phyloP scores from a whole-genome alignment of 306 rosid species.

The Spatholobus suberectus region DNA sequence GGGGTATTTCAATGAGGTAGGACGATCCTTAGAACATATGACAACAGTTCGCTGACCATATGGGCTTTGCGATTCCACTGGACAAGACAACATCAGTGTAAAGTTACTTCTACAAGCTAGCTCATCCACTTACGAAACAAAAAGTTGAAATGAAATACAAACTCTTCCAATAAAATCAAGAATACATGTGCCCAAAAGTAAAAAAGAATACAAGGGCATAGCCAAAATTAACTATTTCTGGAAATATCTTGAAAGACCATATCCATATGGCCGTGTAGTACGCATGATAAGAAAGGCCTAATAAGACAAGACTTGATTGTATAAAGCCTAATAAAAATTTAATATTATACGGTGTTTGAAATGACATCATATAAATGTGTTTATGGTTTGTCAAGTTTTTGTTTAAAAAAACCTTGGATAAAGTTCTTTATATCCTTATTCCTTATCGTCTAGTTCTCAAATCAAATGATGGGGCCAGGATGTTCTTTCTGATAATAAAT shows the following conservation, averaged over 20 bases:
- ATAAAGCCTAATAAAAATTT: neutral
- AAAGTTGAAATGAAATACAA: neutral
- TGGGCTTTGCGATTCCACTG: slow-evolving; percentile 90
- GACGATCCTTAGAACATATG: slow-evolving; percentile 65
- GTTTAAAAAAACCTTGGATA: neutral
- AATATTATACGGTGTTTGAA: neutral
- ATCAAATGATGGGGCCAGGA: neutral
- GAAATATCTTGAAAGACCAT: slow-evolving; percentile 1
- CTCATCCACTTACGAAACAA: slow-evolving; percentile 16
- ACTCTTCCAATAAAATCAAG: slow-evolving; percentile 10
- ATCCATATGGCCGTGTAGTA: slow-evolving; percentile 17
- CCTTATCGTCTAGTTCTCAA: neutral
- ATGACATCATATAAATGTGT: neutral
- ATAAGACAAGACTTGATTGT: no score
- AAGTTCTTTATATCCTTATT: neutral
- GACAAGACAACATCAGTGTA: slow-evolving; percentile 26
- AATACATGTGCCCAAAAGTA: neutral
- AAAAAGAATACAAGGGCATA: neutral
- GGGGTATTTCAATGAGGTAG: slow-evolving; percentile 81
- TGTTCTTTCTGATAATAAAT: neutral
- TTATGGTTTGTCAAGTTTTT: neutral
- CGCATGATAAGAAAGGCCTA: no score
- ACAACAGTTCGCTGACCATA: slow-evolving; percentile 86
- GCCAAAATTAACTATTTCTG: slow-evolving; percentile 20
- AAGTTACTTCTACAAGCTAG: slow-evolving; percentile 36